Evolutionary conservation across 805 yeast genomes (phyloP).

Genomic region (Pichia nakasei): DNA sequence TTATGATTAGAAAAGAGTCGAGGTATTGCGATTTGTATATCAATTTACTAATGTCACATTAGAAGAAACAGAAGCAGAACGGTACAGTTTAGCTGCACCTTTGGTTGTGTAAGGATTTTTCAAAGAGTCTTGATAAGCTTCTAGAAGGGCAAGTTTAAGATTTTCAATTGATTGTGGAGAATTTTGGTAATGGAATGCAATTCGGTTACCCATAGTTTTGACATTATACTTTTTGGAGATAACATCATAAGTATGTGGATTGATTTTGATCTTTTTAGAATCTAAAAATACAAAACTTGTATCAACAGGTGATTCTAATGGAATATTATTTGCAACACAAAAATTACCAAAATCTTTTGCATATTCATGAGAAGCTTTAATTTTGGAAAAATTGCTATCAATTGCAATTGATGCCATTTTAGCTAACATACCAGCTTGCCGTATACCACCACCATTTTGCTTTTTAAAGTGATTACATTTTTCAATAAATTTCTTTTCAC

Average conservation of each 20-base stretch:
- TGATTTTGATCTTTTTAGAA: slow-evolving; percentile 41
- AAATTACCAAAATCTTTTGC: slow-evolving; percentile 44
- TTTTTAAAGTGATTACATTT: slow-evolving; percentile 82
- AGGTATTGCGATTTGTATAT: neutral
- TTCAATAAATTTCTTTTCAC: slow-evolving; percentile 45
- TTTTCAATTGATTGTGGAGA: slow-evolving; percentile 45
- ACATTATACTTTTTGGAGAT: slow-evolving; percentile 49
- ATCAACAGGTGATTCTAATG: slow-evolving; percentile 63
- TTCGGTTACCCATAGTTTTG: slow-evolving; percentile 61
- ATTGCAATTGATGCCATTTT: slow-evolving; percentile 73
- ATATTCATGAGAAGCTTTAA: slow-evolving; percentile 38
- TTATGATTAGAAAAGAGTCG: neutral
- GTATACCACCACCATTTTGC: slow-evolving; percentile 88
- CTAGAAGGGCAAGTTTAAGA: slow-evolving; percentile 50
- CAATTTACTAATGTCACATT: neutral
- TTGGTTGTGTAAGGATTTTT: slow-evolving; percentile 36
- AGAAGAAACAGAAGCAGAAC: slow-evolving; percentile 6
- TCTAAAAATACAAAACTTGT: slow-evolving; percentile 81
- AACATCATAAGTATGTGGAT: slow-evolving; percentile 31
- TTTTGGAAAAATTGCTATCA: slow-evolving; percentile 57
- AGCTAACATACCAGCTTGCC: slow-evolving; percentile 79
- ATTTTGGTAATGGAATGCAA: slow-evolving; percentile 74
- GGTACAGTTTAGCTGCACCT: slow-evolving; percentile 15
- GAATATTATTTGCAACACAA: slow-evolving; percentile 44
- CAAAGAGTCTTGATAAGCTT: slow-evolving; percentile 46